A percentile compares a stretch with the other conserved stretches of the same genome.
These are phyloP conservation scores for Verticillium tricorpus DNA, from an alignment of 2,329 filamentous ascomycete genomes.

Conservation along the genomic window DNA sequence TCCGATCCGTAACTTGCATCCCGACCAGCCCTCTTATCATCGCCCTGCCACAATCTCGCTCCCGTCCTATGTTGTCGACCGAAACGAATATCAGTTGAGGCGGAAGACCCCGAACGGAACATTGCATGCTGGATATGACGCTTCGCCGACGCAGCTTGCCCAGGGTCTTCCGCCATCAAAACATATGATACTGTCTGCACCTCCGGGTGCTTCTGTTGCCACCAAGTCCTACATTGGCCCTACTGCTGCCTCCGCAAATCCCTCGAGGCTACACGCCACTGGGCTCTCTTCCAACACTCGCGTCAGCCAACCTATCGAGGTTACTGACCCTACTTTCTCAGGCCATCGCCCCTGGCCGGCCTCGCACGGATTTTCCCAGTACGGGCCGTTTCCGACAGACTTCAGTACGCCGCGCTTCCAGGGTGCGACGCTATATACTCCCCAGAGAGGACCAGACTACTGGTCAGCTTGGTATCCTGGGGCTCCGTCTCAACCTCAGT, in stretches of 20 bases:
- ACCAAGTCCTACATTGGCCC: not conserved
- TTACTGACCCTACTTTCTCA: not conserved
- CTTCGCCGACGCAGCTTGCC: slow-evolving; percentile 67
- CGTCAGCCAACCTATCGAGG: not conserved
- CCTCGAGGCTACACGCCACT: not conserved
- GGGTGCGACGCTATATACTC: not conserved
- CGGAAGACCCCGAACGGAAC: slow-evolving; percentile 95
- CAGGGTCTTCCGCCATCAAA: slow-evolving; percentile 75
- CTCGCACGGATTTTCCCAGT: not conserved
- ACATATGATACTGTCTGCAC: slow-evolving; percentile 64
- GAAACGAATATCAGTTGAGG: slow-evolving; percentile 71
- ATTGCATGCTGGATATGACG: slow-evolving; percentile 86
- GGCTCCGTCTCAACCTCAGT: not conserved
- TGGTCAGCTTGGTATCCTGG: not conserved
- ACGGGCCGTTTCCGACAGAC: not conserved
- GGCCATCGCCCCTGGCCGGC: not conserved
- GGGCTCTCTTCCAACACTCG: not conserved
- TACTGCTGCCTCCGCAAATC: not conserved
- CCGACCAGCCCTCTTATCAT: slow-evolving; percentile 21
- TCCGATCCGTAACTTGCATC: slow-evolving; percentile 30
- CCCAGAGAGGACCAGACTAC: not conserved
- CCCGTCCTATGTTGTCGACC: slow-evolving; percentile 18
- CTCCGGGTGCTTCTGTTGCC: not conserved
- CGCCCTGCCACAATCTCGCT: slow-evolving; percentile 2
- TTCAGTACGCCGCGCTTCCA: not conserved